phyloP scores from a whole-genome alignment of 176 grass and related monocot species.

The Lolium rigidum region DNA sequence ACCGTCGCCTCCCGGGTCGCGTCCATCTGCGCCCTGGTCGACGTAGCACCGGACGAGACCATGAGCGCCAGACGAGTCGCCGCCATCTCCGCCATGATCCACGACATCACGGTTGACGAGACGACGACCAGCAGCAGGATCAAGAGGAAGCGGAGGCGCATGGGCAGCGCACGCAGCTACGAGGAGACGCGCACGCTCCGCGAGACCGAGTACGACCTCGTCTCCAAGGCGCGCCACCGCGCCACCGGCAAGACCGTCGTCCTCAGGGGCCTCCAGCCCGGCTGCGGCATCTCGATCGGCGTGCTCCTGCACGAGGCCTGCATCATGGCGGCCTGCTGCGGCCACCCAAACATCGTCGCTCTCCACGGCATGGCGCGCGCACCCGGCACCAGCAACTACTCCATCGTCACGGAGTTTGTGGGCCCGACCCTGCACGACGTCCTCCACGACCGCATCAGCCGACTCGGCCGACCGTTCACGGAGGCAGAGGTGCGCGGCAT shows the following conservation, averaged over 20 bases:
- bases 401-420: slow-evolving; percentile 4
- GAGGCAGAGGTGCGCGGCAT: slow-evolving; percentile 12
- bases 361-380: not conserved
- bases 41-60: not conserved
- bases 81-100: slow-evolving; percentile 29
- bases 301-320: slow-evolving; percentile 12
- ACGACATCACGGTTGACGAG: not conserved
- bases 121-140: too few relatives aligned
- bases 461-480: not conserved
- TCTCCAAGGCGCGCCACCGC: not conserved
- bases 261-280: not conserved
- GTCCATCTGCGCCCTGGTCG: slow-evolving; percentile 1
- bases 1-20: not conserved
- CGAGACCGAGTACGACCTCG: not conserved
- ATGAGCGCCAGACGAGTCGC: not conserved
- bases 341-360: not conserved
- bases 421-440: not conserved
- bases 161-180: not conserved
- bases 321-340: slow-evolving; percentile 12
- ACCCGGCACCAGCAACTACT: not conserved
- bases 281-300: not conserved
- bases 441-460: not conserved
- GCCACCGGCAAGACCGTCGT: not conserved
- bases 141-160: not conserved
- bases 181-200: not conserved